Percentiles rank a stretch among this genome's conserved stretches.
phyloP scores from a whole-genome alignment of 208 protist species.

The Sergeia podlipaevii region DNA sequence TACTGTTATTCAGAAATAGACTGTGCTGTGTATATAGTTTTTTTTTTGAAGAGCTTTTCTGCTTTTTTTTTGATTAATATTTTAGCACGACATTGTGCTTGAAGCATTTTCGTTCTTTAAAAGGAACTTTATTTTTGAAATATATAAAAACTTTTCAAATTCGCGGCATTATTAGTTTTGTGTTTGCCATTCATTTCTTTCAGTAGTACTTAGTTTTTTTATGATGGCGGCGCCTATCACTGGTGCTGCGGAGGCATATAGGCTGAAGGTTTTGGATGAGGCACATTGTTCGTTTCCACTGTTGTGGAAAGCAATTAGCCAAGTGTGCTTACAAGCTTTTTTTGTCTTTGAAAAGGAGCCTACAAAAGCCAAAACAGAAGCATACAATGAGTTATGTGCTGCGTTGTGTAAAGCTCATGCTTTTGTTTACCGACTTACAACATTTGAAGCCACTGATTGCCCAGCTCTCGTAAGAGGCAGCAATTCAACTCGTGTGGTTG shows the following conservation, averaged over 20 bases:
- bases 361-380: constrained; percentile 15
- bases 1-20: not conserved
- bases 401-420: constrained; percentile 39
- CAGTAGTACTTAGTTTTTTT: constrained; percentile 24
- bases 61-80: not conserved
- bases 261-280: not conserved
- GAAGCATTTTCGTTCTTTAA: too few relatives aligned
- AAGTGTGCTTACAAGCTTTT: constrained; percentile 10
- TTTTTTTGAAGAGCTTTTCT: not conserved
- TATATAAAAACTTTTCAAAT: constrained; percentile 1
- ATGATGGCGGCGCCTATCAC: not conserved
- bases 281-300: constrained; percentile 4
- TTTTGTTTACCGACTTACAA: constrained; percentile 49
- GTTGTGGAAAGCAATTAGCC: not conserved
- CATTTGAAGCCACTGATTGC: constrained; percentile 57
- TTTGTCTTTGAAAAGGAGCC: constrained; percentile 14
- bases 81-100: not conserved
- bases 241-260: not conserved
- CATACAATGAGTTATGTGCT: constrained; percentile 39
- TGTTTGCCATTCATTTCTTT: too few relatives aligned
- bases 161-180: too few relatives aligned
- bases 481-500: constrained; percentile 39
- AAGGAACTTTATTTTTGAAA: too few relatives aligned
- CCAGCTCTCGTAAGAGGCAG: constrained; percentile 58
- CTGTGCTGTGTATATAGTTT: not conserved